Conservation (phyloP, 1,284 basidiomycete genomes). For the Cryptococcus sp. region DNA sequence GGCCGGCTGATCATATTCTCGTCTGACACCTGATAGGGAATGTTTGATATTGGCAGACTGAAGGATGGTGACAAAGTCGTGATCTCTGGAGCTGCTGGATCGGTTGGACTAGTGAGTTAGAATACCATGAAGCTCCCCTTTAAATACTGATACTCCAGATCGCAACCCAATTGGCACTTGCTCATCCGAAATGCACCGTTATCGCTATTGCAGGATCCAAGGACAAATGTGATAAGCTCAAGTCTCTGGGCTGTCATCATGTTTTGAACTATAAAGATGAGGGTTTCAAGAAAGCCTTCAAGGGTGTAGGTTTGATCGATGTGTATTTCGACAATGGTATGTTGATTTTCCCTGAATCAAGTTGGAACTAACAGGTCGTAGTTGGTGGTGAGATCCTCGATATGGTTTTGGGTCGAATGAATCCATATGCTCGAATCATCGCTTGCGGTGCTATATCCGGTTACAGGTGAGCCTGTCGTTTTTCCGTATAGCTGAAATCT, state of each 20-base stretch:
- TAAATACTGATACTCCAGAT: too few species aligned
- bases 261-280: conserved; percentile 83
- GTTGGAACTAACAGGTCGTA: conserved; percentile 36
- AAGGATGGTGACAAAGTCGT: conserved; percentile 77
- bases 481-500: background rate
- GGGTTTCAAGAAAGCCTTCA: conserved; percentile 60
- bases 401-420: conserved; percentile 65
- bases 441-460: conserved; percentile 66
- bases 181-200: conserved; percentile 57
- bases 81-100: conserved; percentile 84
- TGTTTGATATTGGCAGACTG: conserved; percentile 69
- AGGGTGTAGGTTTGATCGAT: conserved; percentile 57
- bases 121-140: background rate
- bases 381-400: conserved; percentile 72
- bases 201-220: conserved; percentile 73
- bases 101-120: conserved; percentile 55
- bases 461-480: conserved; percentile 33
- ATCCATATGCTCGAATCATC: conserved; percentile 70
- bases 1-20: background rate
- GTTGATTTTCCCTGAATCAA: conserved; percentile 5
- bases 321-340: conserved; percentile 77
- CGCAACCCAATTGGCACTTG: conserved; percentile 59
- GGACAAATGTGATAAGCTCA: conserved; percentile 79
- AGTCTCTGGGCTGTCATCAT: conserved; percentile 73
- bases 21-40: conserved; percentile 54